Evolutionary conservation across 2,329 filamentous ascomycete species (phyloP).

Genomic region (Beauveria pseudobassiana): DNA sequence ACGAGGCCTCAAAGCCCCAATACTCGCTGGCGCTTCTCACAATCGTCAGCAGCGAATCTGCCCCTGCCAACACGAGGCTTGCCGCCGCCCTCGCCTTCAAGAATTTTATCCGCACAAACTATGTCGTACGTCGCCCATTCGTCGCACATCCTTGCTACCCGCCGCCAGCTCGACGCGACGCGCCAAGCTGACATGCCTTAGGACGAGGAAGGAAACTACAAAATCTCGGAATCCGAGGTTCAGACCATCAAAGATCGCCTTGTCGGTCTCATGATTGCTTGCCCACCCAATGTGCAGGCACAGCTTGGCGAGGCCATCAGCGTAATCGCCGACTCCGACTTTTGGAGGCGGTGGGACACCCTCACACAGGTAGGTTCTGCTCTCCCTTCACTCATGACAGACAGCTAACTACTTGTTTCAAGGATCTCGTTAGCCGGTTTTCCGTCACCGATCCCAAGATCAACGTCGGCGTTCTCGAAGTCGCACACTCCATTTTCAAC

Average conservation of each 20-base stretch:
- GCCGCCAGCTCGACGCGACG: not conserved
- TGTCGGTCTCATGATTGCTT: slow-evolving; percentile 92
- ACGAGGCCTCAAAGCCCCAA: slow-evolving; percentile 73
- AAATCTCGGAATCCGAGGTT: slow-evolving; percentile 76
- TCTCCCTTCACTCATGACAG: not conserved
- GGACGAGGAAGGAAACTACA: slow-evolving; percentile 92
- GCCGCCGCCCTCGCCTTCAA: slow-evolving; percentile 93
- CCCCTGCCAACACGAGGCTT: slow-evolving; percentile 72
- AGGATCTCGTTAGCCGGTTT: slow-evolving; percentile 84
- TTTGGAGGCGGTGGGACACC: slow-evolving; percentile 95
- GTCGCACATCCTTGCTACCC: not conserved
- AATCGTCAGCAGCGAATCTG: slow-evolving; percentile 71
- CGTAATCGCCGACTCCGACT: slow-evolving; percentile 95
- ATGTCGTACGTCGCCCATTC: slow-evolving; percentile 53
- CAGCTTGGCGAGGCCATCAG: slow-evolving; percentile 96
- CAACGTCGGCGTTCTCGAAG: slow-evolving; percentile 92
- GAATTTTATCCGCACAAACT: slow-evolving; percentile 93
- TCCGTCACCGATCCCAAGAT: slow-evolving; percentile 72
- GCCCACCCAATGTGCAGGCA: slow-evolving; percentile 78
- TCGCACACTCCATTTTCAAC: slow-evolving; percentile 96
- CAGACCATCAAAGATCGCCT: slow-evolving; percentile 87
- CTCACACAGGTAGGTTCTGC: slow-evolving; percentile 61
- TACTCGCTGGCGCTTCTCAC: slow-evolving; percentile 86
- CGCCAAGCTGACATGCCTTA: slow-evolving; percentile 25
- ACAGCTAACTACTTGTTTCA: not conserved